phyloP scores from a whole-genome alignment of 257 asterid species.

The Plantago elongata region DNA sequence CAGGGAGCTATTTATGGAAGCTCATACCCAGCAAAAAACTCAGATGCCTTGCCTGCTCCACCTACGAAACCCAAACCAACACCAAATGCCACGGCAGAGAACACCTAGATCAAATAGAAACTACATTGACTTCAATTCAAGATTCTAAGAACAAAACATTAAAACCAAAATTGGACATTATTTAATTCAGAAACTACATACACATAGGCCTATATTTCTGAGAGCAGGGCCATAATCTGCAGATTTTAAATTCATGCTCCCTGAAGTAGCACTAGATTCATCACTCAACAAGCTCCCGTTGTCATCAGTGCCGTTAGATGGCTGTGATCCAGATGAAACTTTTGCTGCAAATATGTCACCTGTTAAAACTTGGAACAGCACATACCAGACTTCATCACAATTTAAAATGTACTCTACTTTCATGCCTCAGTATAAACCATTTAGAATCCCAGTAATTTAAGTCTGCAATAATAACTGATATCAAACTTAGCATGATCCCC shows the following conservation, averaged over 20 bases:
- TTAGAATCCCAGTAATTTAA: neutral
- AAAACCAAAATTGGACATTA: conserved; percentile 9
- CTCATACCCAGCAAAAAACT: conserved; percentile 94
- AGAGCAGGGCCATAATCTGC: conserved; percentile 58
- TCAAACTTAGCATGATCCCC: neutral
- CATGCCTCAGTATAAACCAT: conserved; percentile 5
- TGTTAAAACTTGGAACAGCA: conserved; percentile 16
- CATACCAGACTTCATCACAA: conserved; percentile 5
- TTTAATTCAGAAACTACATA: conserved; percentile 33
- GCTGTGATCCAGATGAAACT: conserved; percentile 31
- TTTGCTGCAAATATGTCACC: conserved; percentile 35
- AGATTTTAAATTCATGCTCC: conserved; percentile 26
- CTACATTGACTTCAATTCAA: conserved; percentile 49
- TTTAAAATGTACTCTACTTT: conserved; percentile 10
- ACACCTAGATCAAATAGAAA: conserved; percentile 59
- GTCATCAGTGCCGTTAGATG: conserved; percentile 27
- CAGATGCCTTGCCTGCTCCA: conserved; percentile 79
- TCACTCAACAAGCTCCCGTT: conserved; percentile 28
- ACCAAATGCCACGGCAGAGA: conserved; percentile 88
- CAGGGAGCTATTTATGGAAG: neutral
- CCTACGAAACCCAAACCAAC: conserved; percentile 78
- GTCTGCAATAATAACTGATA: neutral
- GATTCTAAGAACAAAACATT: conserved; percentile 18
- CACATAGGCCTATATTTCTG: conserved; percentile 79
- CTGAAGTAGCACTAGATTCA: conserved; percentile 34